Evolutionary conservation across 2,329 filamentous ascomycete species (phyloP), one percentile per base, ranked within the genome.

Genomic region (Paramyrothecium sp.): DNA sequence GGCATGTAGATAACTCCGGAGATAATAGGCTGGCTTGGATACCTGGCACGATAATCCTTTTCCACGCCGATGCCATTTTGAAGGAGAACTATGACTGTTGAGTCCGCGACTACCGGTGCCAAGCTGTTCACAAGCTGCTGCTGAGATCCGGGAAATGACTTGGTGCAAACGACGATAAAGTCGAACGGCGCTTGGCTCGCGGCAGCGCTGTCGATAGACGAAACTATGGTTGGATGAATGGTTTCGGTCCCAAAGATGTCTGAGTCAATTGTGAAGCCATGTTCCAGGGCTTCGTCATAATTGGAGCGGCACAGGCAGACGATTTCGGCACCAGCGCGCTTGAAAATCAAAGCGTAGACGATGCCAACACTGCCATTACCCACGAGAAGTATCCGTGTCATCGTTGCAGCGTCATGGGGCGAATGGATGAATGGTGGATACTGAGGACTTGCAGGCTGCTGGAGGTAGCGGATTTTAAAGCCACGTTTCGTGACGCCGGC

Each of bases 291-390:
- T 19, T 53, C 23, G 3, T 34, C 33, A 21, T 34, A 53, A 30
- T 41, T 53, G 3, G 51, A 53, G 3, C 51, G 23, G 21, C 51
- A 53, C n/a, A 53, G 13, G 19, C 51, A 53, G 3, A 53, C 51
- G 19, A 53, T 7, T 20, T 53, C 30, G 26, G 30, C 51, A 16
- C 21, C 33, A 12, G 51, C 26, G 7, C 30, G 23, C 17, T n/a
- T 38, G 51, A 53, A 22, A 34, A 53, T 38, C 7, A 53, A n/a
- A 19, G 51, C 51, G 51, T 53, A 53, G 51, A 53, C 51, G n/a
- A 34, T 53, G 51, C 51, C 51, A 34, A 53, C 38, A 19, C 51
- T 53, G 51, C 51, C 51, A 12, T 34, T 19, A 17, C 51, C 33
- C n/a, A 53, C 19, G 10, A 53, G 3, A 3, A 53, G 30, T 3